Conservation (phyloP, 495 filamentous ascomycete species). For the Aspergillus coremiiformis region DNA sequence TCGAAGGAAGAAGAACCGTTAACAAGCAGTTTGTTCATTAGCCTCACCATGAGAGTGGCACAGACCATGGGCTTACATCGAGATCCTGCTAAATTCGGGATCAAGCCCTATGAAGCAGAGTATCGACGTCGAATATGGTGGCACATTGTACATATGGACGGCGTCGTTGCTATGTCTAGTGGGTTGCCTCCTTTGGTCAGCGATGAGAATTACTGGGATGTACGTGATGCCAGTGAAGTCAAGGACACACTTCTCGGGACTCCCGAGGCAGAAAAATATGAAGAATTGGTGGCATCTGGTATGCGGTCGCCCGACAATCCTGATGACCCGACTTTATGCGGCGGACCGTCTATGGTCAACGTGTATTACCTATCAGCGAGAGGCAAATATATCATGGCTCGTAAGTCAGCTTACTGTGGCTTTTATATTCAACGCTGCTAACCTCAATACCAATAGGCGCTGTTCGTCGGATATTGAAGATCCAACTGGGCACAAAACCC, state of each 20-base stretch:
- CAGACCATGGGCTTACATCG: conserved; percentile 68
- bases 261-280: conserved; percentile 33
- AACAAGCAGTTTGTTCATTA: conserved; percentile 43
- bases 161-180: conserved; percentile 42
- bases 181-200: conserved; percentile 38
- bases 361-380: conserved; percentile 40
- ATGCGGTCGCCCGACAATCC: conserved; percentile 35
- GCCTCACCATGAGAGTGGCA: conserved; percentile 56
- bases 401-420: conserved; percentile 19
- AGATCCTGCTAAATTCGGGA: conserved; percentile 58
- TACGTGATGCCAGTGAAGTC: conserved; percentile 38
- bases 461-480: conserved; percentile 38
- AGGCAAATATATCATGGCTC: conserved; percentile 43
- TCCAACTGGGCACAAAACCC: conserved; percentile 40
- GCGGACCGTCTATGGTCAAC: conserved; percentile 42
- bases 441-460: conserved; percentile 26
- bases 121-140: conserved; percentile 66
- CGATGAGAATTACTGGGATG: conserved; percentile 44
- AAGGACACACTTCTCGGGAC: conserved; percentile 40
- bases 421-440: conserved; percentile 1
- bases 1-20: conserved; percentile 43
- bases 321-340: conserved; percentile 38
- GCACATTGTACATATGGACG: conserved; percentile 63
- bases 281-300: conserved; percentile 24
- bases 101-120: conserved; percentile 60